phyloP scores from a whole-genome alignment of 1,139 yeast species.

The Diutina pseudorugosa region DNA sequence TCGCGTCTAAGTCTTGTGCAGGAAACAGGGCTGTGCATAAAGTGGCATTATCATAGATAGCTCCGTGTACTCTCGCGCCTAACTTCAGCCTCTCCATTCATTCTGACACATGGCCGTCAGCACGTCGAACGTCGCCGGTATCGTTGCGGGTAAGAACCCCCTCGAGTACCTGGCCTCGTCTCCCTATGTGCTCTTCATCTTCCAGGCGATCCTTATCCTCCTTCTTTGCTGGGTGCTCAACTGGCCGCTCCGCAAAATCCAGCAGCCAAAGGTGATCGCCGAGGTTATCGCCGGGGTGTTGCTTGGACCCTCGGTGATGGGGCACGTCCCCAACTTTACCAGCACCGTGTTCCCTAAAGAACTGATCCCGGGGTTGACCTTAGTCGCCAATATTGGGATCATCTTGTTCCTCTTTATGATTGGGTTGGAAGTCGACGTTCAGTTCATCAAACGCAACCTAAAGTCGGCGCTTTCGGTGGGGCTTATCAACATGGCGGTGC shows the following conservation, averaged over 20 bases:
- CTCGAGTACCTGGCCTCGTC: constrained; percentile 40
- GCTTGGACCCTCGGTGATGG: constrained; percentile 60
- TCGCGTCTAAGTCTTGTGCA: background rate
- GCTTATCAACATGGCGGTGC: constrained; percentile 55
- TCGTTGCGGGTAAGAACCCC: constrained; percentile 62
- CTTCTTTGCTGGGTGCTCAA: constrained; percentile 42
- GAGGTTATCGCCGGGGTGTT: constrained; percentile 68
- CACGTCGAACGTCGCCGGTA: constrained; percentile 40
- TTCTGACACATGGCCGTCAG: constrained; percentile 14
- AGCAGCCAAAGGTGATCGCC: constrained; percentile 69
- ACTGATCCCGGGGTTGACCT: constrained; percentile 50
- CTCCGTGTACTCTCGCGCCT: too few relatives aligned
- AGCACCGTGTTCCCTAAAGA: constrained; percentile 47
- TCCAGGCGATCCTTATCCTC: constrained; percentile 47
- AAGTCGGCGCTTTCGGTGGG: constrained; percentile 58
- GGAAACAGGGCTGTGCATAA: background rate
- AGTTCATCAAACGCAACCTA: constrained; percentile 46
- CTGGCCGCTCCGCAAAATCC: constrained; percentile 42
- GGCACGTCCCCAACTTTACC: constrained; percentile 57
- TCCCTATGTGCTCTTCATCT: constrained; percentile 50
- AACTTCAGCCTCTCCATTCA: background rate
- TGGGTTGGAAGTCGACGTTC: constrained; percentile 65
- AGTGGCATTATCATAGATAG: background rate
- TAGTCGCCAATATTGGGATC: constrained; percentile 63
- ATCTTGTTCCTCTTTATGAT: constrained; percentile 62